Evolutionary conservation across 192 early-diverging fungal species (phyloP), one percentile per base, ranked within the genome.

Genomic region (Podila minutissima): DNA sequence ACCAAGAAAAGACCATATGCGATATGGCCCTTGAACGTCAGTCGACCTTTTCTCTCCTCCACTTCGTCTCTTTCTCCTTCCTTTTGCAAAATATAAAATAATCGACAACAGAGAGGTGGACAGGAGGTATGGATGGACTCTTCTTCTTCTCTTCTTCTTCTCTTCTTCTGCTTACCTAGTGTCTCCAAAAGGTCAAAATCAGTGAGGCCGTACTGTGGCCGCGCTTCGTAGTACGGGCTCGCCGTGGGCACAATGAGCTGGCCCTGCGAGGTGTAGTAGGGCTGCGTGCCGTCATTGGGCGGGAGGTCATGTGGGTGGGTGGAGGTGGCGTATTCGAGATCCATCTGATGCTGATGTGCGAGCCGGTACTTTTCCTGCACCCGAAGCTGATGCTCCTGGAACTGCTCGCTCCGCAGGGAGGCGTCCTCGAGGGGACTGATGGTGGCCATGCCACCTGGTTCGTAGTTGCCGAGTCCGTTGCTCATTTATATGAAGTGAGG

Each of bases 141-240:
- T 46, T 46, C 41, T 13, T 46, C 41, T 46, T 29, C 29, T 41
- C 38, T 41, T 41, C 38, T 9, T n/a, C n/a, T n/a, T 41, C 38
- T 13, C 6, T 13, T 41, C 38, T 3, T 17, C 8, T 46, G 26
- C 51, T 82, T 85, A 88, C 86, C 86, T 29, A 88, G 78, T 49
- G 87, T 88, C 57, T 88, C 85, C 60, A 86, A 66, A n/a, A 88
- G 59, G 22, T 88, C 85, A 82, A 88, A 83, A 71, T 88, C 83
- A 46, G 69, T 65, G 22, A 88, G 72, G 12, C 78, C 82, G 63
- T 73, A 81, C 59, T 81, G 71, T 0, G 77, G 77, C 53, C 62
- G 61, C 15, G 77, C 66, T 5, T 81, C 66, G 46, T 81, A 81
- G 58, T 64, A 73, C 53, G 71, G 71, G 41, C 77, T 81, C 11